Base-by-base conservation (phyloP, 768 basidiomycete species). In the Mrakia gelida region DNA sequence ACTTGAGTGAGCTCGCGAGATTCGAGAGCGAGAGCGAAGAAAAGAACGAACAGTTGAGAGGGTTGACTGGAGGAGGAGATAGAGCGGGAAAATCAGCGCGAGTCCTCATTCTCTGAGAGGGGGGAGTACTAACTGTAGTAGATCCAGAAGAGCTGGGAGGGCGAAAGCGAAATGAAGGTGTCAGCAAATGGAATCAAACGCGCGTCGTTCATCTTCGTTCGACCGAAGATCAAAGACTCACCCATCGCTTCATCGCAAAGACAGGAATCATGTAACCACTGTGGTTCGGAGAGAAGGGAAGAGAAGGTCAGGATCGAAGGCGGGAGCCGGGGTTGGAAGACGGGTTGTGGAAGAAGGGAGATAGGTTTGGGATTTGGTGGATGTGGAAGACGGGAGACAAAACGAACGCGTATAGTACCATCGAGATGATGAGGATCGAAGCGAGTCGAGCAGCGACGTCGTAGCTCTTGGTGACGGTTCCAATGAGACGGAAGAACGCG, bases 401-500 rank as follows among this genome's bases (percentile, higher is more conserved):
- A 16, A 21, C 49, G 49, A 52, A 52, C 49, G 73, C 72, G 68
- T 77, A 80, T 9, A 80, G 75, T 63, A 79, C 80, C 71, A 80
- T 73, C 59, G 79, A 72, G 38, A 76, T 76, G 75, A 81, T 75
- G 9, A 77, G 61, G 32, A 81, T 67, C 32, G 79, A 79, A 9
- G 71, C 77, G 41, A 81, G 62, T 18, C 71, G 70, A 23, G 80
- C 80, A n/a, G 81, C 81, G 30, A 77, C 77, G 65, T 71, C 61
- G 65, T 81, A 75, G n/a, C 67, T 54, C 34, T 63, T 65, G 9
- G 76, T 77, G 15, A 77, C 68, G 0, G 71, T 72, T 18, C 72
- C 81, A 13, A 80, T 49, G 5, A 73, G 49, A 4, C 81, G 78
- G 81, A 82, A 82, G 73, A 82, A 79, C 32, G 79, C 63, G 0